A percentile compares a stretch with the other conserved stretches of the same genome.
These are phyloP conservation scores for Boletus tomentosulus DNA, from an alignment of 768 basidiomycete genomes.

Conservation along the genomic window DNA sequence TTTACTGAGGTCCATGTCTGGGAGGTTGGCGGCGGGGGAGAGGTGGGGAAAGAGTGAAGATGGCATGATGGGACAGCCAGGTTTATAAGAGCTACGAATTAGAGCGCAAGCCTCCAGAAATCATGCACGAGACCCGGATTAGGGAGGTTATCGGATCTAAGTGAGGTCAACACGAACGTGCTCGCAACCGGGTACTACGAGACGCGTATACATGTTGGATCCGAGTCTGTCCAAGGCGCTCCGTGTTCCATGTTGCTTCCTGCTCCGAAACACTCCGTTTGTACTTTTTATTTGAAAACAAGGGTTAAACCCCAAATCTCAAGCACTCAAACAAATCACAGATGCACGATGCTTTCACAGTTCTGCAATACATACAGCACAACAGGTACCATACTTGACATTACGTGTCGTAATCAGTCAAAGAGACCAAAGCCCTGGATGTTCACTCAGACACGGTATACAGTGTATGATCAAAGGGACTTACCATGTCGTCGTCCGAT, in stretches of 20 bases:
- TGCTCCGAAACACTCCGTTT: constrained; percentile 14
- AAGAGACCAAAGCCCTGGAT: constrained; percentile 89
- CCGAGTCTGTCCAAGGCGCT: too few relatives aligned
- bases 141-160: constrained; percentile 33
- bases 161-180: not conserved
- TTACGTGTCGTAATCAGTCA: constrained; percentile 47
- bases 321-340: not conserved
- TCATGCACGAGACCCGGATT: constrained; percentile 24
- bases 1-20: constrained; percentile 45
- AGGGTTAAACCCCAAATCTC: too few relatives aligned
- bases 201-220: too few relatives aligned
- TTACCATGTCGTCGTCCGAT: constrained; percentile 86
- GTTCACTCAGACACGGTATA: constrained; percentile 2
- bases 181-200: too few relatives aligned
- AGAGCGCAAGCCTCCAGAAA: constrained; percentile 17
- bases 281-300: not conserved
- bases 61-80: constrained; percentile 15
- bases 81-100: constrained; percentile 29
- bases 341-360: constrained; percentile 7
- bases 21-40: constrained; percentile 25
- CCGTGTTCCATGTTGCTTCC: not conserved
- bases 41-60: constrained; percentile 24
- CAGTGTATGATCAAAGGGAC: constrained; percentile 13
- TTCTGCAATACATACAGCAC: constrained; percentile 21
- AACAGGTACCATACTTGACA: constrained; percentile 8